Conservation (phyloP, 345 rosid genomes). For the Eucalyptus camaldulensis region DNA sequence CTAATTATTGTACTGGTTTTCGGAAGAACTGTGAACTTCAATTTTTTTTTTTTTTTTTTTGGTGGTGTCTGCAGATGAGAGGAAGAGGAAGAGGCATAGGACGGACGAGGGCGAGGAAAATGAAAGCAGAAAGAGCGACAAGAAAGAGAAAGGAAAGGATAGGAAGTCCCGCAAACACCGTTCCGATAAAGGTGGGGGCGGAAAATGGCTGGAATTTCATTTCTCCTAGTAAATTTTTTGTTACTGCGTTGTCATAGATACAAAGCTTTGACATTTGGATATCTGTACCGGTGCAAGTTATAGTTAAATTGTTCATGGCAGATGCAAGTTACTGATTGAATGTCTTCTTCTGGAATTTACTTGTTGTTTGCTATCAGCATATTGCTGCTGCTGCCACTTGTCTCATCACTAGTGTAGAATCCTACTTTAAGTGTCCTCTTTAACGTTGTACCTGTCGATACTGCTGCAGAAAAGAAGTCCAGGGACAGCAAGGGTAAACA, state of each 20-base stretch:
- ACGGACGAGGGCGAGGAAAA: conserved; percentile 26
- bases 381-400: not conserved
- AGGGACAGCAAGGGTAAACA: conserved; percentile 51
- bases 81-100: conserved; percentile 38
- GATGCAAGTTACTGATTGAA: not conserved
- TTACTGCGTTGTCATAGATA: not conserved
- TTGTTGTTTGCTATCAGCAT: not conserved
- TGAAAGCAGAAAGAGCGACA: conserved; percentile 29
- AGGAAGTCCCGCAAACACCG: conserved; percentile 21
- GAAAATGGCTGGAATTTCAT: not conserved
- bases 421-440: not conserved
- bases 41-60: not conserved
- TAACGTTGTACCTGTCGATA: not conserved
- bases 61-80: conserved; percentile 26
- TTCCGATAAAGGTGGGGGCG: conserved; percentile 34
- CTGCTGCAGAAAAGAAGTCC: conserved; percentile 63
- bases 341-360: not conserved
- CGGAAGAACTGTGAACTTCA: not conserved
- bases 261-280: not conserved
- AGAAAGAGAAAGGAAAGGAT: conserved; percentile 29
- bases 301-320: not conserved
- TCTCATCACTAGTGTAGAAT: not conserved
- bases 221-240: not conserved
- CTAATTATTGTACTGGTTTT: not conserved
- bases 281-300: not conserved